Evolutionary conservation across 1,284 basidiomycete species (phyloP).

Genomic region (Farysia itapuensis): DNA sequence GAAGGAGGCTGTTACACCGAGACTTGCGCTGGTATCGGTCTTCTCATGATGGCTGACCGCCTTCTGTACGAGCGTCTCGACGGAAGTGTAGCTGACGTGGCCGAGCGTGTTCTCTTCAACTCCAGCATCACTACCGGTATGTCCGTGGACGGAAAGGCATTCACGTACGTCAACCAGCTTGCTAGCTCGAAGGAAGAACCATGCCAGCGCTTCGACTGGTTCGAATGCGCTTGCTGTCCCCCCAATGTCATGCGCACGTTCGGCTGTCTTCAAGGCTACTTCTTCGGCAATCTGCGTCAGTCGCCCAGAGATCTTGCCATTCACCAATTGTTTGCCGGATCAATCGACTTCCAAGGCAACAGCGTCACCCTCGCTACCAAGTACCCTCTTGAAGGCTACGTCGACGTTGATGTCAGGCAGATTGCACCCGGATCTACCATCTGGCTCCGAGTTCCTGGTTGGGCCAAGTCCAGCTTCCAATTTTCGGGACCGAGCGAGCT

Average conservation of each 20-base stretch:
- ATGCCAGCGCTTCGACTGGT: conserved; percentile 18
- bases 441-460: conserved; percentile 13
- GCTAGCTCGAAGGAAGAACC: conserved; percentile 15
- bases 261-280: conserved; percentile 20
- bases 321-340: conserved; percentile 18
- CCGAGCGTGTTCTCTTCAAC: conserved; percentile 18
- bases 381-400: conserved; percentile 7
- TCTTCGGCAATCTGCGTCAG: conserved; percentile 4
- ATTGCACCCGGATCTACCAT: conserved; percentile 3
- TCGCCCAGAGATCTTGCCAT: conserved; percentile 5
- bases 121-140: conserved; percentile 22
- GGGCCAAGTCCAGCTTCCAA: conserved; percentile 6
- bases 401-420: conserved; percentile 1
- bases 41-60: conserved; percentile 17
- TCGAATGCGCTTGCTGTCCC: conserved; percentile 24
- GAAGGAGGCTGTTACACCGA: conserved; percentile 25
- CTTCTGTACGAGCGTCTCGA: conserved; percentile 8
- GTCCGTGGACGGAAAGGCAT: conserved; percentile 15
- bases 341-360: conserved; percentile 7
- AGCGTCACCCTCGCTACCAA: conserved; percentile 8
- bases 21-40: conserved; percentile 15
- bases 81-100: conserved; percentile 10
- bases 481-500: conserved; percentile 2
- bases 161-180: conserved; percentile 27
- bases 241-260: conserved; percentile 22